Evolutionary conservation across 805 yeast species (phyloP).

Genomic region (Monosporozyma aquatica): DNA sequence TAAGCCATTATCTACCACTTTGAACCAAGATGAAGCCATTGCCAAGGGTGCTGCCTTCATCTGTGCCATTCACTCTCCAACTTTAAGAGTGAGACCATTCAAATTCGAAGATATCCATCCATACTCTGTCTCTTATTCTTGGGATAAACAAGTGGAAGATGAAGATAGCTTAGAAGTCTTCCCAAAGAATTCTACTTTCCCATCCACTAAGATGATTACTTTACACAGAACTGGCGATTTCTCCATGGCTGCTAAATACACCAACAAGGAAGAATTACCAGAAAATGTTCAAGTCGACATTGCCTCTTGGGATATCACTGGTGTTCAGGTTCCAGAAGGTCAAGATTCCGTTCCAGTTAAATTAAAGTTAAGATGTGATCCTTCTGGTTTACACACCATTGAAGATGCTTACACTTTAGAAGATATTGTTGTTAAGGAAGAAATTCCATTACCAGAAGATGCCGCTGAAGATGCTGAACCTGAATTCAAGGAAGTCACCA

Average conservation of each 20-base stretch:
- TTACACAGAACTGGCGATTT: constrained; percentile 87
- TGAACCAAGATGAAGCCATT: constrained; percentile 98
- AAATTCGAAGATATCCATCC: constrained; percentile 93
- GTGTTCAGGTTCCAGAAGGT: constrained; percentile 73
- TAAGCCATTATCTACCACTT: constrained; percentile 81
- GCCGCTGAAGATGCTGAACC: constrained; percentile 62
- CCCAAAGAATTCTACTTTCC: constrained; percentile 88
- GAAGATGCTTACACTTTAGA: constrained; percentile 93
- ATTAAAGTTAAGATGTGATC: constrained; percentile 93
- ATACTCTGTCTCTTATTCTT: constrained; percentile 84
- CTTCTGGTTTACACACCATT: constrained; percentile 88
- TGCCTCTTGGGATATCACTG: constrained; percentile 80
- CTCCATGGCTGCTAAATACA: constrained; percentile 76
- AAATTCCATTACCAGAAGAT: constrained; percentile 48
- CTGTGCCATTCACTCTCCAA: constrained; percentile 98
- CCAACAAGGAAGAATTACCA: constrained; percentile 66
- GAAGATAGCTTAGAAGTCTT: constrained; percentile 89
- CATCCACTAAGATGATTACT: constrained; percentile 92
- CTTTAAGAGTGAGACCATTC: constrained; percentile 96
- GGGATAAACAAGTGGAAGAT: constrained; percentile 92
- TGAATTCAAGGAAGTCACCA: constrained; percentile 81
- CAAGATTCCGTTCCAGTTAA: constrained; percentile 74
- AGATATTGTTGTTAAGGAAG: constrained; percentile 83
- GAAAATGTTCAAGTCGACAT: constrained; percentile 52
- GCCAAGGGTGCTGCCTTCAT: constrained; percentile 99